Percentiles rank a stretch among this genome's conserved stretches.
Conservation (phyloP, 768 basidiomycete genomes). For the Termitomyces eurrhizus region DNA sequence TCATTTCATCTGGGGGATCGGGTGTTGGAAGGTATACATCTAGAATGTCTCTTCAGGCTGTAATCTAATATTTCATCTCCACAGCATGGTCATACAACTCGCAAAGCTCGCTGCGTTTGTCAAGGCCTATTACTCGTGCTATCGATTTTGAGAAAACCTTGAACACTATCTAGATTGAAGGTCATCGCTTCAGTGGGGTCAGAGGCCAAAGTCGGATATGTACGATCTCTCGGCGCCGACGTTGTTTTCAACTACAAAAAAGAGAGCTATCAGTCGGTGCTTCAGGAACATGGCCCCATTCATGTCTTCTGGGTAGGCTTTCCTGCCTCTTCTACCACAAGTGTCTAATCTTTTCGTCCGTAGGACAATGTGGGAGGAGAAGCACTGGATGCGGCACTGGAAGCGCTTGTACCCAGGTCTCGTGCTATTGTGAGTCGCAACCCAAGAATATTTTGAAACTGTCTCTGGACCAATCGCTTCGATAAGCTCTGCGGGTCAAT, state of each 20-base stretch:
- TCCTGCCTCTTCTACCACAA: neutral
- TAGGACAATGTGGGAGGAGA: slow-evolving; percentile 47
- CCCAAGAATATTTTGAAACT: too few relatives aligned
- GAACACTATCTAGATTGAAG: slow-evolving; percentile 23
- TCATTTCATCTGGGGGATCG: slow-evolving; percentile 25
- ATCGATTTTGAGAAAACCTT: neutral
- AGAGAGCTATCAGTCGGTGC: slow-evolving; percentile 35
- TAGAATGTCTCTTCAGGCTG: neutral
- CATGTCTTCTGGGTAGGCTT: slow-evolving; percentile 34
- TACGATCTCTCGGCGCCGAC: slow-evolving; percentile 51
- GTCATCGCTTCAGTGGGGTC: slow-evolving; percentile 63
- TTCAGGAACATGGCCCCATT: slow-evolving; percentile 49
- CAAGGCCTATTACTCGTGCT: too few relatives aligned
- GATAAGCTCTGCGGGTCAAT: slow-evolving; percentile 2
- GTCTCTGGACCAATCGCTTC: neutral
- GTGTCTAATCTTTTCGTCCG: slow-evolving; percentile 9
- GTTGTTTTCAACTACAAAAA: slow-evolving; percentile 67
- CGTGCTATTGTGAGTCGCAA: slow-evolving; percentile 34
- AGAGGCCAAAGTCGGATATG: slow-evolving; percentile 54
- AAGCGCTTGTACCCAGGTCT: slow-evolving; percentile 33
- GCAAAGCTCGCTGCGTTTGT: slow-evolving; percentile 32
- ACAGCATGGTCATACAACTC: slow-evolving; percentile 31
- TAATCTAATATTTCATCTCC: neutral
- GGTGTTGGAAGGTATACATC: slow-evolving; percentile 27
- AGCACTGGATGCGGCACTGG: slow-evolving; percentile 28